phyloP scores from a whole-genome alignment of 805 yeast species.

The Candida yuanshanica region DNA sequence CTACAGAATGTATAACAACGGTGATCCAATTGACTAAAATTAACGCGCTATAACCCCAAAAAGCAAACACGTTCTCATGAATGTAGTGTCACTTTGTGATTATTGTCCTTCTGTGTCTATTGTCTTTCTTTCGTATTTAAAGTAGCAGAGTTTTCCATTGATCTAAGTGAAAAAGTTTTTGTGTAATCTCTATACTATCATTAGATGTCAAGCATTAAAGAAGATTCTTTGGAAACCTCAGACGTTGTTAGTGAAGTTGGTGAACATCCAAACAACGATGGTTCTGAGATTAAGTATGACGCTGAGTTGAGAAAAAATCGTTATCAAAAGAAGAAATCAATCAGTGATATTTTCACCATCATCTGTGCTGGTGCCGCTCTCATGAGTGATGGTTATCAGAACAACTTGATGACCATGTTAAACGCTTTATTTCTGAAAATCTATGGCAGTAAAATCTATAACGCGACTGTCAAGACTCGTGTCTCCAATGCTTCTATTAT shows the following conservation, averaged over 20 bases:
- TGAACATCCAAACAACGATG: background rate
- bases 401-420: slow-evolving; percentile 66
- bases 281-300: slow-evolving; percentile 11
- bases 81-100: too few relatives aligned
- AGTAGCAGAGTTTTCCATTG: too few relatives aligned
- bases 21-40: too few relatives aligned
- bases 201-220: background rate
- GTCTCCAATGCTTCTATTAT: slow-evolving; percentile 67
- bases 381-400: slow-evolving; percentile 74
- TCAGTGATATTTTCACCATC: slow-evolving; percentile 39
- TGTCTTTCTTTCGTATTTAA: too few relatives aligned
- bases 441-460: slow-evolving; percentile 32
- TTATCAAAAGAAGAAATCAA: slow-evolving; percentile 22
- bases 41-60: too few relatives aligned
- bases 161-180: too few relatives aligned
- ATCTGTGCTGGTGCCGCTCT: slow-evolving; percentile 66
- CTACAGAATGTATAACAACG: too few relatives aligned
- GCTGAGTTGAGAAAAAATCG: slow-evolving; percentile 18
- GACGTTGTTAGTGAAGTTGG: background rate
- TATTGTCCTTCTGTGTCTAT: too few relatives aligned
- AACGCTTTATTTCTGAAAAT: slow-evolving; percentile 48
- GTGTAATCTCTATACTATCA: too few relatives aligned
- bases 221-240: background rate
- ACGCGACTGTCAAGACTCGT: slow-evolving; percentile 46
- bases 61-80: too few relatives aligned